These are phyloP conservation scores for Lactarius hatsudake DNA, from an alignment of 768 basidiomycete species.

Conservation along the genomic window DNA sequence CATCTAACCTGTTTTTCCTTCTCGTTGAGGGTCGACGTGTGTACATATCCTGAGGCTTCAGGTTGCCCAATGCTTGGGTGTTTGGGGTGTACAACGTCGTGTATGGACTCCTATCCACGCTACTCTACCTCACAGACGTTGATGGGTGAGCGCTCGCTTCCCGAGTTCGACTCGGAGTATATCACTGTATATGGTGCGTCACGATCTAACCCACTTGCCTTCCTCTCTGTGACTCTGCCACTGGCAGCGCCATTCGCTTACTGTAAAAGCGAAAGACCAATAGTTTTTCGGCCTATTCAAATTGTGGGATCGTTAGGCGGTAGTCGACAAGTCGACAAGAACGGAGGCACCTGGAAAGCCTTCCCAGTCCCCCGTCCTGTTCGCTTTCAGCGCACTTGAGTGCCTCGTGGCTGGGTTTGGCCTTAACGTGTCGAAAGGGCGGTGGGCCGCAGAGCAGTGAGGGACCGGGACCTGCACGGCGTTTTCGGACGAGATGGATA, in stretches of 20 bases:
- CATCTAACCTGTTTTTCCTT: not conserved
- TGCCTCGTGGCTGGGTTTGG: constrained; percentile 77
- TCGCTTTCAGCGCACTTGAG: constrained; percentile 62
- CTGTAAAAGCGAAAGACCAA: not conserved
- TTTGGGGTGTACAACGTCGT: constrained; percentile 86
- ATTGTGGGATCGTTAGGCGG: constrained; percentile 55
- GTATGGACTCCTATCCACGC: constrained; percentile 79
- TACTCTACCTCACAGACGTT: constrained; percentile 84
- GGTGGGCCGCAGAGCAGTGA: constrained; percentile 35
- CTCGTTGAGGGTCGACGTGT: not conserved
- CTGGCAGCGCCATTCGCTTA: not conserved
- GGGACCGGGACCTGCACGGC: not conserved
- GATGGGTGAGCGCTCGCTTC: constrained; percentile 83
- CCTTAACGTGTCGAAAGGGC: constrained; percentile 39
- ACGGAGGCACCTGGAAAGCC: constrained; percentile 75
- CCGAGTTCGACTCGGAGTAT: constrained; percentile 71
- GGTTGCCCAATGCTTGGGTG: constrained; percentile 79
- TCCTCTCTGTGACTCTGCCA: too few relatives aligned
- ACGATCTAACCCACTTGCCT: too few relatives aligned
- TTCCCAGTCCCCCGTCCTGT: constrained; percentile 66
- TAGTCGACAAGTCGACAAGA: constrained; percentile 69
- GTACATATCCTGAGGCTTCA: not conserved
- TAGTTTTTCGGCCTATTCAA: constrained; percentile 73
- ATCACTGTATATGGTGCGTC: constrained; percentile 54
- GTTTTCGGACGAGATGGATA: not conserved